Conservation (phyloP, 2,329 filamentous ascomycete genomes). For the Cryphonectria japonica region DNA sequence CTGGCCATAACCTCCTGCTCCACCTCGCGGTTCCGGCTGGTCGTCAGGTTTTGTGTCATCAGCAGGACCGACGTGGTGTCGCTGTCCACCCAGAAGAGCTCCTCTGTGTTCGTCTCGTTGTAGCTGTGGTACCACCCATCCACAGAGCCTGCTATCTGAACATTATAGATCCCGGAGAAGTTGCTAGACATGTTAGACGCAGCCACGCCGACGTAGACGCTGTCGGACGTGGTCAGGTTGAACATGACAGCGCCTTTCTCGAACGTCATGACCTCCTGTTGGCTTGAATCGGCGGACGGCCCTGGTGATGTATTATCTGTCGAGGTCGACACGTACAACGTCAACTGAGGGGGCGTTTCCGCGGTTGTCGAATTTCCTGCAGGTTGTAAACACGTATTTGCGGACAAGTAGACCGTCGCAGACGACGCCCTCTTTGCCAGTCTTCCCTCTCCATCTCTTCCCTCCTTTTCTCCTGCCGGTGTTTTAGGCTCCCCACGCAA, state of each 20-base stretch:
- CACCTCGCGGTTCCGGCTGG: slow-evolving; percentile 52
- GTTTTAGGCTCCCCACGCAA: slow-evolving; percentile 17
- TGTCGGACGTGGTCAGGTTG: slow-evolving; percentile 61
- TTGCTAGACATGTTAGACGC: slow-evolving; percentile 67
- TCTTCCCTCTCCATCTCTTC: slow-evolving; percentile 29
- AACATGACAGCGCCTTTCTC: slow-evolving; percentile 71
- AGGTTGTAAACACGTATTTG: slow-evolving; percentile 86
- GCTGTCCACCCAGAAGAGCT: slow-evolving; percentile 79
- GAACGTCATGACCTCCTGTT: slow-evolving; percentile 56
- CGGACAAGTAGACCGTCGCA: slow-evolving; percentile 72
- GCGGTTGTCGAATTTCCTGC: slow-evolving; percentile 50
- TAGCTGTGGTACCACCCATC: slow-evolving; percentile 76
- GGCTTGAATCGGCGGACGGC: slow-evolving; percentile 52
- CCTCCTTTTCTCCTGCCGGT: slow-evolving; percentile 27
- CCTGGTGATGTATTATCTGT: slow-evolving; percentile 67
- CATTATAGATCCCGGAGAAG: slow-evolving; percentile 73
- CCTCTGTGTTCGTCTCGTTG: slow-evolving; percentile 48
- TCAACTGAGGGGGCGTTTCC: slow-evolving; percentile 69
- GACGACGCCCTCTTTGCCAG: slow-evolving; percentile 38
- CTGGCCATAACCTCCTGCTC: slow-evolving; percentile 59
- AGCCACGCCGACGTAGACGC: slow-evolving; percentile 76
- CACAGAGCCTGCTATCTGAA: slow-evolving; percentile 81
- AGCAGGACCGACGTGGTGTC: slow-evolving; percentile 80
- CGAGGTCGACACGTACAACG: slow-evolving; percentile 75
- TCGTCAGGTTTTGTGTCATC: slow-evolving; percentile 74